These are phyloP conservation scores for Podaxis sp. DNA, from an alignment of 768 basidiomycete genomes.

Conservation along the genomic window DNA sequence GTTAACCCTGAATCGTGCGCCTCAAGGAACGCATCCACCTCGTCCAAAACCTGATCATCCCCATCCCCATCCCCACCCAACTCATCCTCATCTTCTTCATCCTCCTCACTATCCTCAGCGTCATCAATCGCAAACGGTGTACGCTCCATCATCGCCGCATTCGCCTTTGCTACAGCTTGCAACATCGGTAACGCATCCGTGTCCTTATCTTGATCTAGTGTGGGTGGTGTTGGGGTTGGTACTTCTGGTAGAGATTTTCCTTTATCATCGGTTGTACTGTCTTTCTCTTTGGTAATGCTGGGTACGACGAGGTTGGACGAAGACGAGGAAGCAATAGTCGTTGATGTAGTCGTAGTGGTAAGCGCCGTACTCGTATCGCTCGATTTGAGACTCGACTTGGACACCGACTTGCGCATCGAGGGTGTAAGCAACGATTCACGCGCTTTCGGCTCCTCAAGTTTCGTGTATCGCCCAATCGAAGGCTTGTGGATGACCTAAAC, in stretches of 20 bases:
- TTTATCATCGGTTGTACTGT: slow-evolving; percentile 33
- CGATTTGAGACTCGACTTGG: slow-evolving; percentile 47
- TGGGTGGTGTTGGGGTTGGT: slow-evolving; percentile 19
- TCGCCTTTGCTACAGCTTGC: slow-evolving; percentile 72
- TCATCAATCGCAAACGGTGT: slow-evolving; percentile 98
- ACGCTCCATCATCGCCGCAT: slow-evolving; percentile 86
- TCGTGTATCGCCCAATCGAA: slow-evolving; percentile 83
- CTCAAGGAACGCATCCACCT: slow-evolving; percentile 66
- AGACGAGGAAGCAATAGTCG: slow-evolving; percentile 15
- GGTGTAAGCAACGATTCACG: slow-evolving; percentile 84
- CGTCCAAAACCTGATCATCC: slow-evolving; percentile 76
- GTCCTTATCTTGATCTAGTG: slow-evolving; percentile 19
- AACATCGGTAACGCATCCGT: slow-evolving; percentile 51
- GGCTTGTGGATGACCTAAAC: slow-evolving; percentile 70
- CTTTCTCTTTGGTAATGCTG: slow-evolving; percentile 28
- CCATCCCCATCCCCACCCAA: slow-evolving; percentile 75
- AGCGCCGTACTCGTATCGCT: slow-evolving; percentile 9
- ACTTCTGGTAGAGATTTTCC: slow-evolving; percentile 28
- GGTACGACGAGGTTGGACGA: slow-evolving; percentile 28
- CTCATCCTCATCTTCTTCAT: slow-evolving; percentile 76
- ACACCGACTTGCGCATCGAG: slow-evolving; percentile 57
- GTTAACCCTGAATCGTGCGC: slow-evolving; percentile 87
- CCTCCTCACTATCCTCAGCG: slow-evolving; percentile 59
- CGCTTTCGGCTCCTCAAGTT: slow-evolving; percentile 83
- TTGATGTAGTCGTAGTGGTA: background rate